Base-by-base conservation (phyloP, 768 basidiomycete genomes). In the Phlegmacium glaucopus region DNA sequence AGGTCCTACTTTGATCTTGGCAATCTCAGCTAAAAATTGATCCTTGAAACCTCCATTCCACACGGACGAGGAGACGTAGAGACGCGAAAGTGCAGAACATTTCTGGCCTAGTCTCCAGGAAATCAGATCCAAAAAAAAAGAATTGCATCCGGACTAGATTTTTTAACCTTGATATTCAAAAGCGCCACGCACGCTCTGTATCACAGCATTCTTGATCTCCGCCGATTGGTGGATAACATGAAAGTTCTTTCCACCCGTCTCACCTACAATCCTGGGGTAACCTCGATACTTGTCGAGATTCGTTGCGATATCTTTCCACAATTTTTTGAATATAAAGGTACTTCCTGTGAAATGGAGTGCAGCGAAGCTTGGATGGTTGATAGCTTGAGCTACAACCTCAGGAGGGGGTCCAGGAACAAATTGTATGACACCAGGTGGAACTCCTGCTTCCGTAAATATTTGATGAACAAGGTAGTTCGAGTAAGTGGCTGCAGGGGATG, bases 211-310 rank as follows among this genome's bases (percentile, higher is more conserved):
- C 63, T 74, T 75, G 44, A 96, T 69, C 57, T 96, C 90, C 30
- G 94, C 95, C 11, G 83, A 85, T 45, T 78, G 73, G 67, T 98
- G 96, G 41, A 98, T 74, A 39, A 99, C 54, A 69, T 98, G 96
- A 77, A 94, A 98, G 76, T 99, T 99, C 79, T 98, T 99, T 48
- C 96, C 95, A 25, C 92, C 93, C 7, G 95, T 98, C 77, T 98
- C 95, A 22, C 96, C 96, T 6, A 99, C 94, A 53, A 99, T 88
- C 61, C 95, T 79, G 1, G 96, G 96, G 71, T 96, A 98, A 10
- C 82, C 74, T 58, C 72, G 80, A 76, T 98, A 98, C 40, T 73
- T 79, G 62, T 97, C 91, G 39, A 98, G 57, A 70, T 97, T 96
- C 57, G 69, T 61, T 4, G 87, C 89, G 59, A 98, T 95, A 62